Evolutionary conservation across 768 basidiomycete species (phyloP), one percentile per base, ranked within the genome.

Genomic region (Arthromyces matolae): DNA sequence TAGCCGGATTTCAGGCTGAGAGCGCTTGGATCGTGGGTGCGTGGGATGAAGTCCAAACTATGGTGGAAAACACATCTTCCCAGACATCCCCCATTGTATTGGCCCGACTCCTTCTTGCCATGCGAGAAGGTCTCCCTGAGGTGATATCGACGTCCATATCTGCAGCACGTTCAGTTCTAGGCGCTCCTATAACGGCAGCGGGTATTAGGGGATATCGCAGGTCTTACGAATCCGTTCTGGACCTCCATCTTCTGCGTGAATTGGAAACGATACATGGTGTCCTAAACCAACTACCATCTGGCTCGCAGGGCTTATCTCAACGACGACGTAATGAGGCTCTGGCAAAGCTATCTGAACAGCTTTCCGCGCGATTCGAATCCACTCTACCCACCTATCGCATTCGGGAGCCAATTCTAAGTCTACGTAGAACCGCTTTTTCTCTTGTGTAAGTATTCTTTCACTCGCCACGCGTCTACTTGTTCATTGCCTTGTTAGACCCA

Each of bases 21-120:
- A 89, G 93, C 51, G 89, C 92, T 1, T 95, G 93, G 86, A 94
- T 94, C 80, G 86, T 93, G 27, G 89, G 92, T 5, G 92, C 93
- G 54, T 98, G 94, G 93, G 75, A 78, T 2, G 86, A 88, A 42
- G 87, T 99, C 13, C 74, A 81, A 42, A 66, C 68, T 14, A 72
- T 90, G 34, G 76, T 84, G 18, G 69, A 73, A 31, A 70, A 67
- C 23, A 70, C 75, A 14, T 66, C 74, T n/a, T 63, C 69, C 10
- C 72, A 77, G 18, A 74, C 79, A 0, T 73, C 91, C 0, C 76
- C 86, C 22, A 73, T 85, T 27, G 79, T 84, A 29, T 83, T 94
- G 44, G 93, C 86, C 4, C 77, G 83, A 23, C 80, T 93, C 12
- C 75, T 98, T 16, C 70, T 95, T 8, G 83, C 92, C 4, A 83